Conservation (phyloP, 768 basidiomycete genomes). For the Pisolithus marmoratus region DNA sequence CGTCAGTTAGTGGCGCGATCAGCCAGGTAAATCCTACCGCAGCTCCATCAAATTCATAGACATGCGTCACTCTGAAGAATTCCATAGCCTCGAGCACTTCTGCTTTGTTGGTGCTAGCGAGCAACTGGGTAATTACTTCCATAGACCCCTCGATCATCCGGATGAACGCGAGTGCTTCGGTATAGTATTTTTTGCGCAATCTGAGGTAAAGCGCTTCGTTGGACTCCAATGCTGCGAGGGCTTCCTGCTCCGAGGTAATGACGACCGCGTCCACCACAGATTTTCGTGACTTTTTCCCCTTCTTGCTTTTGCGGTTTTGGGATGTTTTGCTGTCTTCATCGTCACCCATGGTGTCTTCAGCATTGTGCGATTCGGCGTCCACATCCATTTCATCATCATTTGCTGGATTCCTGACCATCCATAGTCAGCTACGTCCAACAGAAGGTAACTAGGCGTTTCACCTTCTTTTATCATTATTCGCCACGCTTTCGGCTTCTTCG, state of each 20-base stretch:
- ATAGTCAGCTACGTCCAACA: slow-evolving; percentile 6
- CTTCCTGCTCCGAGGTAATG: slow-evolving; percentile 65
- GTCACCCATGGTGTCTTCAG: slow-evolving; percentile 33
- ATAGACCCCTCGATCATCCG: slow-evolving; percentile 60
- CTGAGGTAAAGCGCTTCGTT: slow-evolving; percentile 61
- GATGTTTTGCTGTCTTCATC: slow-evolving; percentile 32
- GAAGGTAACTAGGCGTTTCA: background rate
- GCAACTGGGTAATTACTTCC: slow-evolving; percentile 64
- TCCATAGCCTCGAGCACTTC: slow-evolving; percentile 84
- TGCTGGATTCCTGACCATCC: slow-evolving; percentile 17
- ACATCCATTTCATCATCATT: slow-evolving; percentile 54
- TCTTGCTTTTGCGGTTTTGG: slow-evolving; percentile 39
- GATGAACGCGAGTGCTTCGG: slow-evolving; percentile 84
- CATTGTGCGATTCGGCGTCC: slow-evolving; percentile 37
- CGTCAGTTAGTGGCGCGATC: slow-evolving; percentile 1
- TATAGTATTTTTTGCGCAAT: slow-evolving; percentile 79
- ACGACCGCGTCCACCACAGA: slow-evolving; percentile 69
- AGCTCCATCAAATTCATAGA: slow-evolving; percentile 75
- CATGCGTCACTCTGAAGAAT: slow-evolving; percentile 79
- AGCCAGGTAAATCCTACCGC: slow-evolving; percentile 41
- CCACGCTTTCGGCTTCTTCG: slow-evolving; percentile 29
- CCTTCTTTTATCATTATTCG: slow-evolving; percentile 30
- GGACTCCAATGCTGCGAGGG: slow-evolving; percentile 61
- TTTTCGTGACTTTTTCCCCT: slow-evolving; percentile 53
- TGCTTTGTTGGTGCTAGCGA: slow-evolving; percentile 81